phyloP scores from a whole-genome alignment of 1,284 basidiomycete species.

The Irpex sp. region DNA sequence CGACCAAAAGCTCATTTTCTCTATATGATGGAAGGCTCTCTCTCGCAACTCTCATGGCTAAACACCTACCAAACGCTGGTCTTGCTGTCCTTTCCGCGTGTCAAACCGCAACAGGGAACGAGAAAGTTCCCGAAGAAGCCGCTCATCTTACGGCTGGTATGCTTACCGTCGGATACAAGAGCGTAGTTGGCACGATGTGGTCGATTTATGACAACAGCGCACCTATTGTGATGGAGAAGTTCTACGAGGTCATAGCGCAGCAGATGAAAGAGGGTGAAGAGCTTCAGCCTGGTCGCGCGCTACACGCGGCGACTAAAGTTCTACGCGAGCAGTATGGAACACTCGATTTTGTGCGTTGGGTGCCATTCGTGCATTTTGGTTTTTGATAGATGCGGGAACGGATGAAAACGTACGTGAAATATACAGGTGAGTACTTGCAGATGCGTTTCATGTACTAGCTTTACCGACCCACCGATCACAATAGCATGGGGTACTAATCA shows the following conservation, averaged over 20 bases:
- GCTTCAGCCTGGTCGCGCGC: background rate
- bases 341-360: background rate
- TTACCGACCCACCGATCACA: too few species aligned
- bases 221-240: background rate
- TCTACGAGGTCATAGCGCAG: background rate
- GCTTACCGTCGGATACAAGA: background rate
- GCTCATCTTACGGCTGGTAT: background rate
- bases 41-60: conserved; percentile 11
- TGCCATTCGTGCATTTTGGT: background rate
- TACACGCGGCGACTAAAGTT: background rate
- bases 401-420: too few species aligned
- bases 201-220: background rate
- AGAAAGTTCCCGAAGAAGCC: background rate
- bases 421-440: too few species aligned
- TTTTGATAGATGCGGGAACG: background rate
- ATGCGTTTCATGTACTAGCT: too few species aligned
- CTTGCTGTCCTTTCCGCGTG: background rate
- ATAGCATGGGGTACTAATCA: too few species aligned
- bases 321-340: background rate
- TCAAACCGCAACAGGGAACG: background rate
- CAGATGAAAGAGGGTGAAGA: background rate
- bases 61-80: background rate
- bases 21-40: conserved; percentile 14
- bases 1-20: conserved; percentile 14
- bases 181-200: background rate